These are phyloP conservation scores for Clonostachys byssicola DNA, from an alignment of 2,329 filamentous ascomycete species.

Conservation along the genomic window DNA sequence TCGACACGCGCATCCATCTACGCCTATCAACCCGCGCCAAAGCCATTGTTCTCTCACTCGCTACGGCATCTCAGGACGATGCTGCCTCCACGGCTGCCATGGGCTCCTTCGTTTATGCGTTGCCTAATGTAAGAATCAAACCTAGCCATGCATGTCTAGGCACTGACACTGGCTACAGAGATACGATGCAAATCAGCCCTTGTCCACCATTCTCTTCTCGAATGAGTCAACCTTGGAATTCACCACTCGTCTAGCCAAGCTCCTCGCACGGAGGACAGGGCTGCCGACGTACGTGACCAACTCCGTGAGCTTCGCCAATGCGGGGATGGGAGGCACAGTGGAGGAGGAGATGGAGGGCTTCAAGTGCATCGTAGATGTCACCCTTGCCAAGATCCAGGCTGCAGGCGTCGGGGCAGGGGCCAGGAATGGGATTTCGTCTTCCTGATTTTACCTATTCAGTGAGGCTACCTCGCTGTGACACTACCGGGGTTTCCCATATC, in stretches of 20 bases:
- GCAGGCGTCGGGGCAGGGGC: too few species aligned
- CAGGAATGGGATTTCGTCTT: too few species aligned
- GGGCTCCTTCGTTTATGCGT: conserved; percentile 89
- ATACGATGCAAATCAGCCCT: conserved; percentile 53
- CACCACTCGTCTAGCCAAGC: conserved; percentile 76
- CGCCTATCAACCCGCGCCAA: conserved; percentile 55
- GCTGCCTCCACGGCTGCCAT: conserved; percentile 50
- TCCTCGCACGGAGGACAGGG: conserved; percentile 68
- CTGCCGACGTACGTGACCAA: conserved; percentile 88
- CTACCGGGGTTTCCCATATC: too few species aligned
- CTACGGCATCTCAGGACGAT: conserved; percentile 51
- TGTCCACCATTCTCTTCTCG: conserved; percentile 77
- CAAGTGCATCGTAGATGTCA: conserved; percentile 66
- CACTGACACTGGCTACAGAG: conserved; percentile 23
- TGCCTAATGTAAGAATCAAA: conserved; percentile 69
- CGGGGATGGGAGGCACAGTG: conserved; percentile 72
- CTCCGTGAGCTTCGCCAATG: conserved; percentile 72
- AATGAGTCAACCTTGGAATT: conserved; percentile 79
- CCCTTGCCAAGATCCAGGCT: conserved; percentile 29
- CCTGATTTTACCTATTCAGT: too few species aligned
- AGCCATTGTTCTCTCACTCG: conserved; percentile 56
- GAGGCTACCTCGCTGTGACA: too few species aligned
- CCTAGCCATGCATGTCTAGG: neutral
- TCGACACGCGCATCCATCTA: conserved; percentile 58
- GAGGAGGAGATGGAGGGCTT: conserved; percentile 96